Evolutionary conservation across 192 early-diverging fungal genomes (phyloP).

Genomic region (Backusella luteola): DNA sequence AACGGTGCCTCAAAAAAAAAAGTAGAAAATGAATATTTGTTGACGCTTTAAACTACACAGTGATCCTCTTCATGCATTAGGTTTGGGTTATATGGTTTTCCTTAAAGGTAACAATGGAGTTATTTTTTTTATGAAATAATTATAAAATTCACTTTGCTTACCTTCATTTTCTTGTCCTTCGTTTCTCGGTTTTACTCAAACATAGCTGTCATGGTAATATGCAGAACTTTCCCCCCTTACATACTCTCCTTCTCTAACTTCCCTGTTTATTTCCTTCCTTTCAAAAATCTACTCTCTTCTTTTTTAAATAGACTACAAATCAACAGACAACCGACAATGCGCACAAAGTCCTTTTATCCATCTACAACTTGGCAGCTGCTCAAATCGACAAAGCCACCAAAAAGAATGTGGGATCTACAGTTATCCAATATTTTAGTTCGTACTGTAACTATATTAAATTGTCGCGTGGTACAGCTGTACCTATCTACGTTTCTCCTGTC

Average conservation of each 20-base stretch:
- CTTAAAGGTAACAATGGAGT: conserved; percentile 43
- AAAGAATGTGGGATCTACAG: conserved; percentile 28
- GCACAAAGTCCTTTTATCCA: conserved; percentile 16
- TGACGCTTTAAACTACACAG: conserved; percentile 1
- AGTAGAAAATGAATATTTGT: background rate
- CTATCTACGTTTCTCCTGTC: conserved; percentile 14
- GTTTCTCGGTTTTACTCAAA: background rate
- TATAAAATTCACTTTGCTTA: background rate
- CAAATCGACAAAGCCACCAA: conserved; percentile 29
- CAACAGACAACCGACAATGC: conserved; percentile 36
- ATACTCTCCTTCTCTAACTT: conserved; percentile 40
- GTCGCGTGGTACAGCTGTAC: conserved; percentile 21
- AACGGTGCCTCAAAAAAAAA: background rate
- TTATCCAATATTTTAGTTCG: conserved; percentile 35
- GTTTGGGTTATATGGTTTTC: conserved; percentile 48
- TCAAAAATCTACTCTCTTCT: background rate
- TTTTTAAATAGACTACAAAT: conserved; percentile 37
- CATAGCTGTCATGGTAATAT: background rate
- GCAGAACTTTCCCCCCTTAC: conserved; percentile 15
- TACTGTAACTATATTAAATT: conserved; percentile 29
- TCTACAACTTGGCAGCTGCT: conserved; percentile 22
- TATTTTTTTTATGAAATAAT: background rate
- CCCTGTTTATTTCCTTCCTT: conserved; percentile 20
- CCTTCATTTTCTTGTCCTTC: background rate
- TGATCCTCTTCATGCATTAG: conserved; percentile 52